phyloP scores from a whole-genome alignment of 164 flowering plant species.

The Macadamia integrifolia region DNA sequence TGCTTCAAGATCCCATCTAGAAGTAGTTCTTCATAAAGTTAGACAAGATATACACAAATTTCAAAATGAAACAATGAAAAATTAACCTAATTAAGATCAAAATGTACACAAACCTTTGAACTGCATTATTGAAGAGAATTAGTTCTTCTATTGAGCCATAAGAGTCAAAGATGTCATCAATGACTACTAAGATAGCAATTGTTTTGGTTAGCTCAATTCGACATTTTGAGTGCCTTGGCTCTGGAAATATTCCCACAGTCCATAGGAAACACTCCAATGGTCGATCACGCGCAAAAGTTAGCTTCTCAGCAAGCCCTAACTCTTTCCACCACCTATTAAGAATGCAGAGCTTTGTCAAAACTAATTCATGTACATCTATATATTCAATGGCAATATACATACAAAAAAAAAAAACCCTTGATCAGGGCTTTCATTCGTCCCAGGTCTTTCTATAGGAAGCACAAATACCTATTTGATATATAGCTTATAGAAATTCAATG shows the following conservation, averaged over 20 bases:
- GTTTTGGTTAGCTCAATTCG: conserved; percentile 25
- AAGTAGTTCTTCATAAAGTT: too few relatives aligned
- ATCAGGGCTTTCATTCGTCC: too few relatives aligned
- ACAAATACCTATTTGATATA: too few relatives aligned
- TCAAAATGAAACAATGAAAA: too few relatives aligned
- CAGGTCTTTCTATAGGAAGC: too few relatives aligned
- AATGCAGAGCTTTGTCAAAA: too few relatives aligned
- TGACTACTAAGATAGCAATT: conserved; percentile 23
- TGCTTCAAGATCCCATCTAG: too few relatives aligned
- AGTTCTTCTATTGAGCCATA: conserved; percentile 21
- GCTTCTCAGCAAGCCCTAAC: conserved; percentile 24
- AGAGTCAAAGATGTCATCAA: conserved; percentile 24
- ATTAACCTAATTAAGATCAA: too few relatives aligned
- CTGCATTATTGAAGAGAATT: conserved; percentile 2
- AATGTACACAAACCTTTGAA: too few relatives aligned
- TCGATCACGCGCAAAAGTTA: conserved; percentile 27
- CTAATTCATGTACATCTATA: not conserved
- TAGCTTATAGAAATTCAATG: too few relatives aligned
- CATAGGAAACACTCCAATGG: conserved; percentile 26
- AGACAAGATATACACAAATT: too few relatives aligned
- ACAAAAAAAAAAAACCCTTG: too few relatives aligned
- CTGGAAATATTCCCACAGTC: conserved; percentile 27
- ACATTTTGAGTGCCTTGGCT: conserved; percentile 17
- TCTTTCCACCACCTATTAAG: conserved; percentile 32
- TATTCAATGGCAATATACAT: conserved; percentile 4